These are phyloP conservation scores for Chaetomidium leptoderma DNA, from an alignment of 495 filamentous ascomycete species.

Conservation along the genomic window DNA sequence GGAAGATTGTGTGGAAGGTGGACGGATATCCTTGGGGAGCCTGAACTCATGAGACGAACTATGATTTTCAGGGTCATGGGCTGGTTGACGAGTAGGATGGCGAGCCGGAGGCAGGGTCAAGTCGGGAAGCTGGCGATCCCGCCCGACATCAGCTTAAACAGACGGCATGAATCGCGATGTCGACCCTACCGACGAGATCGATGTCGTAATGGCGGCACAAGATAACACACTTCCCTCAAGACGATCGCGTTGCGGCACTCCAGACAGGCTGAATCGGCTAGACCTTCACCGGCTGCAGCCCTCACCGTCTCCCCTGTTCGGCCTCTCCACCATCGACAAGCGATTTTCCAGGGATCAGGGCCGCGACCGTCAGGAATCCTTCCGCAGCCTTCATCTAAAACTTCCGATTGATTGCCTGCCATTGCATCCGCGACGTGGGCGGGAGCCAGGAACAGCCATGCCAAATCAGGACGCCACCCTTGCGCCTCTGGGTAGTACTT, in stretches of 20 bases:
- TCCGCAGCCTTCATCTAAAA: constrained; percentile 13
- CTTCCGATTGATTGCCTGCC: constrained; percentile 20
- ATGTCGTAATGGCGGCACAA: constrained; percentile 4
- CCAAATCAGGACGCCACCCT: background rate
- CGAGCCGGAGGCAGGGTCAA: background rate
- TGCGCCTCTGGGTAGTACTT: background rate
- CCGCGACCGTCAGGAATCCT: constrained; percentile 1
- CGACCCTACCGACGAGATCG: background rate
- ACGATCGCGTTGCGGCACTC: background rate
- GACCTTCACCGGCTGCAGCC: constrained; percentile 18
- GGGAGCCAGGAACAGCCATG: constrained; percentile 6
- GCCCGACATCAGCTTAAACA: background rate
- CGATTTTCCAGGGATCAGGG: background rate
- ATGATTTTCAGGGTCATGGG: background rate
- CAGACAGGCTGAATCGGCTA: constrained; percentile 16
- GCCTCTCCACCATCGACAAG: background rate
- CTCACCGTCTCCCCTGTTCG: background rate
- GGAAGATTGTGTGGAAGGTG: background rate
- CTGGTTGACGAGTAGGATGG: constrained; percentile 4
- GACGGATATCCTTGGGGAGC: background rate
- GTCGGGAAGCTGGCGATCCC: background rate
- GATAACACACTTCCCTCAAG: constrained; percentile 1
- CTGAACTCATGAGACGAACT: constrained; percentile 6
- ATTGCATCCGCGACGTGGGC: constrained; percentile 13
- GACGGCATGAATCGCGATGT: constrained; percentile 1